These are phyloP conservation scores for Talaromyces islandicus DNA, from an alignment of 2,329 filamentous ascomycete genomes.

Conservation along the genomic window DNA sequence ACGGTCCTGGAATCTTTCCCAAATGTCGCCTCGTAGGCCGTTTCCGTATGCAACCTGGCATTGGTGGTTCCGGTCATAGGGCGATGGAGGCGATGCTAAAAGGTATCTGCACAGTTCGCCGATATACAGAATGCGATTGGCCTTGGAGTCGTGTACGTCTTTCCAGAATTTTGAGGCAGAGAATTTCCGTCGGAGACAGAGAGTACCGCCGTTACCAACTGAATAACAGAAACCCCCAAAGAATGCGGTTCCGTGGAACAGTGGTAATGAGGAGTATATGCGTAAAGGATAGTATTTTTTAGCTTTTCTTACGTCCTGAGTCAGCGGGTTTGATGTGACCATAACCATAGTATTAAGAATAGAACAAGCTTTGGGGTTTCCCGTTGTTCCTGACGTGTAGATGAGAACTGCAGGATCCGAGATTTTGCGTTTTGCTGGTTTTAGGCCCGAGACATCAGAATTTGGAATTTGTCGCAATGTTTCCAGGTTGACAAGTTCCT, in stretches of 20 bases:
- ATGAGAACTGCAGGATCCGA: conserved; percentile 36
- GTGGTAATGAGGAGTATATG: conserved; percentile 42
- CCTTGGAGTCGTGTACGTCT: conserved; percentile 37
- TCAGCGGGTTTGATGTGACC: conserved; percentile 30
- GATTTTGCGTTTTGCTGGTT: conserved; percentile 26
- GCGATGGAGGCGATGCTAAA: conserved; percentile 37
- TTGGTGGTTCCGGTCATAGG: conserved; percentile 40
- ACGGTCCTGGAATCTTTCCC: conserved; percentile 50
- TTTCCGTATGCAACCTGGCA: conserved; percentile 44
- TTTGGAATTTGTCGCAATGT: conserved; percentile 22
- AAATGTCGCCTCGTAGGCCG: conserved; percentile 44
- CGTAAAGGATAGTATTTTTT: conserved; percentile 41
- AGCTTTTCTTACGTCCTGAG: conserved; percentile 30
- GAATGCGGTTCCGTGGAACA: conserved; percentile 46
- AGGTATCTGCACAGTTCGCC: conserved; percentile 48
- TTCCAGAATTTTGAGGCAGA: conserved; percentile 42
- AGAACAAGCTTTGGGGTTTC: conserved; percentile 42
- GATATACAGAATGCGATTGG: conserved; percentile 42
- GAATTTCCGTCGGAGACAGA: conserved; percentile 43
- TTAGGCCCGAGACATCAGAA: conserved; percentile 16
- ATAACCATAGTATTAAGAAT: conserved; percentile 35
- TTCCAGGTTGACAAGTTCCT: conserved; percentile 19
- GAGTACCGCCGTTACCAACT: conserved; percentile 34
- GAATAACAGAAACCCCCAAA: conserved; percentile 40
- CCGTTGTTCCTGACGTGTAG: conserved; percentile 46